Conservation (phyloP, 108 stramenopile species). For the Stephanodiscus minutulus region DNA sequence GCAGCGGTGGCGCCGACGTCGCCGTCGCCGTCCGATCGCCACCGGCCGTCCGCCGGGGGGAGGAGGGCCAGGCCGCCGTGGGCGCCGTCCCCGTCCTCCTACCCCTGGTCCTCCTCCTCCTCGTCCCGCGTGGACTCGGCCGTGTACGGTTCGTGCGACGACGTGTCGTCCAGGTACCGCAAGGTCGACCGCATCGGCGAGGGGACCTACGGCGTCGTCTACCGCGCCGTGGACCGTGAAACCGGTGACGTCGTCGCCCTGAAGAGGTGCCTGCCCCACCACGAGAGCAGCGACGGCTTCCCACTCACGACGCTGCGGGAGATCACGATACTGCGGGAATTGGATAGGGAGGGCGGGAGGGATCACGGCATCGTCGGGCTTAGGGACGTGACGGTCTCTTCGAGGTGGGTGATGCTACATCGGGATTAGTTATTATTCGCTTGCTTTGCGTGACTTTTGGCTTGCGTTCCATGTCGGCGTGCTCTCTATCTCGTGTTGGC, state of each 20-base stretch:
- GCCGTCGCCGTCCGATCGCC: neutral
- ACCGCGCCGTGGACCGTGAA: constrained; percentile 83
- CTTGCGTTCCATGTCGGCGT: too few relatives aligned
- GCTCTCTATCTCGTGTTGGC: too few relatives aligned
- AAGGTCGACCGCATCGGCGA: constrained; percentile 95
- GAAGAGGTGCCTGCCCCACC: constrained; percentile 82
- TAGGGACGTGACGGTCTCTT: constrained; percentile 69
- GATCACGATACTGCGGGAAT: constrained; percentile 60
- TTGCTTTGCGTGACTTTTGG: too few relatives aligned
- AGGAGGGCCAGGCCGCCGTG: neutral
- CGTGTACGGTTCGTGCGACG: constrained; percentile 56
- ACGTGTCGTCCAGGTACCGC: constrained; percentile 80
- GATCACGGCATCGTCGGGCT: constrained; percentile 69
- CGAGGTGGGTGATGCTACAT: constrained; percentile 48
- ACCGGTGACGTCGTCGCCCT: constrained; percentile 63
- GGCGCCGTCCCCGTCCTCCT: neutral
- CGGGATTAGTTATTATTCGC: too few relatives aligned
- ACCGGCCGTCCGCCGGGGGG: too few relatives aligned
- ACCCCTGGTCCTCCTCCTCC: neutral
- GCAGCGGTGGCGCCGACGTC: neutral
- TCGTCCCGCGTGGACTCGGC: neutral
- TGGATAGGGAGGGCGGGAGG: constrained; percentile 38
- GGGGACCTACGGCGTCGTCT: constrained; percentile 98
- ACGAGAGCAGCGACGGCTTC: constrained; percentile 85
- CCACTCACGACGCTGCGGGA: constrained; percentile 85